A percentile compares a stretch with the other conserved stretches of the same genome.
These are phyloP conservation scores for Vanilla planifolia DNA, from an alignment of 106 monocot genomes.

Conservation along the genomic window DNA sequence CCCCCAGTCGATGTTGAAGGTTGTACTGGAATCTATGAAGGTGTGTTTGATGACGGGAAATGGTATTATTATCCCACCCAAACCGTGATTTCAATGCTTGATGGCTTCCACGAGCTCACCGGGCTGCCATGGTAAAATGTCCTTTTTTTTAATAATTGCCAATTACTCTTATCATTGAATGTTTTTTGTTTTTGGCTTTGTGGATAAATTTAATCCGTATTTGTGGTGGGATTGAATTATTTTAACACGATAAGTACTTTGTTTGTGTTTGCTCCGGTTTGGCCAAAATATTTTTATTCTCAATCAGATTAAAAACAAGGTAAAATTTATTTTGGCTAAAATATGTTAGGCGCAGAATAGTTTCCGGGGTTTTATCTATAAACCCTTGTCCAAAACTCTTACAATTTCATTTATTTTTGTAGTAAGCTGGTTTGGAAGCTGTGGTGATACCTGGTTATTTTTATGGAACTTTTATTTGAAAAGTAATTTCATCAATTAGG, in stretches of 20 bases:
- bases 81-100: constrained; percentile 35
- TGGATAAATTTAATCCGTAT: too few species aligned
- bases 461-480: too few species aligned
- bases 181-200: background rate
- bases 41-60: constrained; percentile 9
- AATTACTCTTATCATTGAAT: too few species aligned
- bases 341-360: too few species aligned
- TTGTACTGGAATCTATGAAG: constrained; percentile 9
- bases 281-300: background rate
- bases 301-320: background rate
- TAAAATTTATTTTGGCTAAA: too few species aligned
- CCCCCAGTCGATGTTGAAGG: constrained; percentile 7
- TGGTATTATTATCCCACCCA: constrained; percentile 34
- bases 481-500: too few species aligned
- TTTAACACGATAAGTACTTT: background rate
- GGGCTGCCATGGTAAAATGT: constrained; percentile 74
- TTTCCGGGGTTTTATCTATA: too few species aligned
- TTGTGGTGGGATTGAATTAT: too few species aligned
- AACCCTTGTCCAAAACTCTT: too few species aligned
- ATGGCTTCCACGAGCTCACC: constrained; percentile 58
- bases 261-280: background rate
- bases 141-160: background rate
- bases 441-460: too few species aligned
- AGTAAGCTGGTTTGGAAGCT: too few species aligned
- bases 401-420: too few species aligned